Conservation (phyloP, 495 filamentous ascomycete species). For the Xylaria longipes region DNA sequence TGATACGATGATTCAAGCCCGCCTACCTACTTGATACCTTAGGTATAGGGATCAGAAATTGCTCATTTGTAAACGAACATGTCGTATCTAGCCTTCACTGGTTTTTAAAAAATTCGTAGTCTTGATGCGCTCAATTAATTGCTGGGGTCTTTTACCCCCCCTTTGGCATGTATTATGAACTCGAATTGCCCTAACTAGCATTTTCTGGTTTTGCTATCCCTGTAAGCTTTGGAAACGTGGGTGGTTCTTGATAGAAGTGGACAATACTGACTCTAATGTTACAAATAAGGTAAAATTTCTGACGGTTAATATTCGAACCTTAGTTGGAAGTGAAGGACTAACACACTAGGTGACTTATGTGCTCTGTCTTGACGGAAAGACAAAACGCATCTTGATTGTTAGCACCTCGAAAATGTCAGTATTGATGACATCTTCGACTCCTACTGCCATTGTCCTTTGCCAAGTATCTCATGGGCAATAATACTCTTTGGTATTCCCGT, state of each 20-base stretch:
- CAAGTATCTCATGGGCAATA: neutral
- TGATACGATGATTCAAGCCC: neutral
- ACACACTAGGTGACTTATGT: neutral
- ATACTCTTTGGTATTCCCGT: neutral
- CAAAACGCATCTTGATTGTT: neutral
- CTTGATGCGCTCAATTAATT: neutral
- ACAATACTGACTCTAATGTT: neutral
- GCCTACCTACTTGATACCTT: neutral
- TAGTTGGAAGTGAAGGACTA: neutral
- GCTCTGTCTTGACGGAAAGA: neutral
- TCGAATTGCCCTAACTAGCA: neutral
- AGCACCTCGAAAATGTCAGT: neutral
- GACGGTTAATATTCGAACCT: neutral
- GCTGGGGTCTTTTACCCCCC: neutral
- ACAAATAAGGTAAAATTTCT: neutral
- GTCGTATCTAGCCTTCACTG: neutral
- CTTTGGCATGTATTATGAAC: neutral
- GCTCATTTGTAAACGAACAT: neutral
- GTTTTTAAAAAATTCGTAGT: neutral
- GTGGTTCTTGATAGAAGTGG: neutral
- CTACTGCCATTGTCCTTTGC: neutral
- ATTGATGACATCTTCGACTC: neutral
- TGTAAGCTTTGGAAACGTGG: neutral
- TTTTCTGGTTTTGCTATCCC: neutral
- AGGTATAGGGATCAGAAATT: neutral